phyloP scores from a whole-genome alignment of 164 flowering plant species.

The Kalanchoe fedtschenkoi region DNA sequence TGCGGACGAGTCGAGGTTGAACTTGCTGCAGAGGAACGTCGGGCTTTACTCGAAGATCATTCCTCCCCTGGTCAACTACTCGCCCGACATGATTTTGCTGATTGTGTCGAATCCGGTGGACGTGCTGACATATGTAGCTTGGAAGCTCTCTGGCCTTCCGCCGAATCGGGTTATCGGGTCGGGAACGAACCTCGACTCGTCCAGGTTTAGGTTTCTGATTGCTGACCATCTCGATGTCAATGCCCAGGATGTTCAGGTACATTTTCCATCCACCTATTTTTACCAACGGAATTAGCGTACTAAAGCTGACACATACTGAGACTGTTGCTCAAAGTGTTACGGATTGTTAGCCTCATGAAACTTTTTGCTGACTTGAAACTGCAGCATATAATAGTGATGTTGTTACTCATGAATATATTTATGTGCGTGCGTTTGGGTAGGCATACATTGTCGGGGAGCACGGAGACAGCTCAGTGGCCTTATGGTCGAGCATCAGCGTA shows the following conservation, averaged over 20 bases:
- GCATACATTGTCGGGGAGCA: constrained; percentile 76
- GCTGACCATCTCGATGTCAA: constrained; percentile 54
- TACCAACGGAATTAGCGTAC: no score
- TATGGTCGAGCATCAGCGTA: constrained; percentile 82
- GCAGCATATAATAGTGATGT: no score
- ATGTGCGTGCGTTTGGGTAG: no score
- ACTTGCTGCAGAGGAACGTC: constrained; percentile 40
- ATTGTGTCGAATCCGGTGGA: constrained; percentile 63
- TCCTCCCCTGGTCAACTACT: constrained; percentile 36
- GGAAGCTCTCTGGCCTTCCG: constrained; percentile 56
- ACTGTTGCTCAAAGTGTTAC: no score
- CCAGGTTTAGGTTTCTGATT: constrained; percentile 43
- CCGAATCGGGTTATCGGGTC: constrained; percentile 52
- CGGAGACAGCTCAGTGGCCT: constrained; percentile 77
- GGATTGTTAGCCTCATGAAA: no score
- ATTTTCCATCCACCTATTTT: not conserved
- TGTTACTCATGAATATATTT: no score
- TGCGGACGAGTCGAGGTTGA: constrained; percentile 54
- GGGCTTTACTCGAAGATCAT: constrained; percentile 27
- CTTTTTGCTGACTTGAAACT: no score
- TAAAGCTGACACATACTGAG: no score
- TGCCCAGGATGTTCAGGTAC: constrained; percentile 60
- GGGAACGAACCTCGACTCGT: constrained; percentile 53
- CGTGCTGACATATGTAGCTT: constrained; percentile 43
- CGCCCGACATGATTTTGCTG: constrained; percentile 32